Evolutionary conservation across 2,329 filamentous ascomycete genomes (phyloP).

Genomic region (Zasmidium citrigriseum): DNA sequence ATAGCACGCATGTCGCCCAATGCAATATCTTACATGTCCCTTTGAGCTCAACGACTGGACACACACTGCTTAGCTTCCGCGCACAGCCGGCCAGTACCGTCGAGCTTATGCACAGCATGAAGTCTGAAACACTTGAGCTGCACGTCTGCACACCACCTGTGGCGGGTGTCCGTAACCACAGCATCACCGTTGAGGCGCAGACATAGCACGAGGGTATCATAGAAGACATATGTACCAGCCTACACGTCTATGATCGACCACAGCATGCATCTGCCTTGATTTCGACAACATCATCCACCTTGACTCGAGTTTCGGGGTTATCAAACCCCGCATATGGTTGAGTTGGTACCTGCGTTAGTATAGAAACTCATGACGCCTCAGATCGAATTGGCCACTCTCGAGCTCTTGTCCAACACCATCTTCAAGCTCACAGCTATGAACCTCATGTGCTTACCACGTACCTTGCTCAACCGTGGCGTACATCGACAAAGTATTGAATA

Average conservation of each 20-base stretch:
- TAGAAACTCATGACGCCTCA: neutral
- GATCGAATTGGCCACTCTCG: slow-evolving; percentile 5
- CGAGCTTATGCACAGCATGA: slow-evolving; percentile 8
- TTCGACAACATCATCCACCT: neutral
- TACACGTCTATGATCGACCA: too few relatives aligned
- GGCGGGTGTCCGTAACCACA: slow-evolving; percentile 3
- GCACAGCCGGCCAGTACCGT: slow-evolving; percentile 8
- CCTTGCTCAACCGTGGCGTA: neutral
- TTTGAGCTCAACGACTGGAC: slow-evolving; percentile 3
- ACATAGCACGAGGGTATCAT: neutral
- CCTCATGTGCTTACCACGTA: neutral
- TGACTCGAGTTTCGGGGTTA: neutral
- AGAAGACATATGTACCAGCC: neutral
- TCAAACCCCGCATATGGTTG: neutral
- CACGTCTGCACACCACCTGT: slow-evolving; percentile 12
- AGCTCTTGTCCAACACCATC: slow-evolving; percentile 6
- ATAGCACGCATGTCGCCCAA: neutral
- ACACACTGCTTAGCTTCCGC: slow-evolving; percentile 11
- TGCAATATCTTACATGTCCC: neutral
- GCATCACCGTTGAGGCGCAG: neutral
- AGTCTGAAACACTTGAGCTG: slow-evolving; percentile 15
- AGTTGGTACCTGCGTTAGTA: slow-evolving; percentile 10
- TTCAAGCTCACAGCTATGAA: slow-evolving; percentile 4
- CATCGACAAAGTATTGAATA: neutral
- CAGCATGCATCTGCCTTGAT: neutral